Conservation (phyloP, 2,329 filamentous ascomycete genomes). For the Phialocephala sp. region DNA sequence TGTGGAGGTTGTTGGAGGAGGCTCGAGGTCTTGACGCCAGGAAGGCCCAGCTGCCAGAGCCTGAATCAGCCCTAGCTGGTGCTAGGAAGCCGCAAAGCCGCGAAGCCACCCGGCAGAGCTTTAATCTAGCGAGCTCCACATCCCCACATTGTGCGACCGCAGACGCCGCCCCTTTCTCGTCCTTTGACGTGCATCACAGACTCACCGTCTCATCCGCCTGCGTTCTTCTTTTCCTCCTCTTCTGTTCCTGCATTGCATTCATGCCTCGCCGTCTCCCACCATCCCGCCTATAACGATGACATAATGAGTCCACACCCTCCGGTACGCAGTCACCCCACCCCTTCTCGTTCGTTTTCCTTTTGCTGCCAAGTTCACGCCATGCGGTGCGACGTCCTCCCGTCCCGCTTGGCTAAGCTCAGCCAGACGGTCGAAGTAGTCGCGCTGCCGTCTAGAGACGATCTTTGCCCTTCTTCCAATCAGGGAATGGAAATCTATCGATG, state of each 20-base stretch:
- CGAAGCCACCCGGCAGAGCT: neutral
- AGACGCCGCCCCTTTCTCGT: too few species aligned
- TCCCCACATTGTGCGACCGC: constrained; percentile 4
- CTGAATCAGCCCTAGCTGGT: too few species aligned
- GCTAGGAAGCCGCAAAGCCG: too few species aligned
- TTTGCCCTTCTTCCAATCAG: neutral
- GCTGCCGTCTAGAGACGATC: neutral
- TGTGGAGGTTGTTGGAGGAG: neutral
- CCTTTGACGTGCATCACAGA: too few species aligned
- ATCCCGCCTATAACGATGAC: neutral
- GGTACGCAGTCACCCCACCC: neutral
- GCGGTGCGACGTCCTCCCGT: neutral
- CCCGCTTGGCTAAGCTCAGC: neutral
- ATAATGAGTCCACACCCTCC: neutral
- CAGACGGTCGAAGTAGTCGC: neutral
- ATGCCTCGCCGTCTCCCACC: neutral
- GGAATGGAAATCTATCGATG: neutral
- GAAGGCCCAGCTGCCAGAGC: too few species aligned
- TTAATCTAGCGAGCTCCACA: neutral
- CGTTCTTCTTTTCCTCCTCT: neutral
- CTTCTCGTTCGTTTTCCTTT: neutral
- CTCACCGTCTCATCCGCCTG: too few species aligned
- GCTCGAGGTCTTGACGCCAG: too few species aligned
- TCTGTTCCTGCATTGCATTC: neutral
- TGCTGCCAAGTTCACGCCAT: neutral